Base-by-base conservation (phyloP, 495 filamentous ascomycete species). In the Penicillium ucsense region DNA sequence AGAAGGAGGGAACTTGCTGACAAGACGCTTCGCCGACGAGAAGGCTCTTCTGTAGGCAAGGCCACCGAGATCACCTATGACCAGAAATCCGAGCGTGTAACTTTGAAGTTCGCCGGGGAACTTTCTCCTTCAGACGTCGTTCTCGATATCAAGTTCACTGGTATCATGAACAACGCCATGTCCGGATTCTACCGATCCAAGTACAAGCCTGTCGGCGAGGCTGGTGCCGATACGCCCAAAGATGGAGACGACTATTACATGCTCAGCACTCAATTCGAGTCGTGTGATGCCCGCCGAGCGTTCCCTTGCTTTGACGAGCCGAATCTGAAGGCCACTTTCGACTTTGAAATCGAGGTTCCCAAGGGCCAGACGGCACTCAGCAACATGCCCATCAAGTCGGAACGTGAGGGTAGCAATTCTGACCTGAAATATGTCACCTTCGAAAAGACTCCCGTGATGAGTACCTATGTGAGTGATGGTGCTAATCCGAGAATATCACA, bases 241-340 rank as follows among this genome's bases (percentile, higher is more conserved):
- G 86, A 92, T 42, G 78, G 72, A 9, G 85, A 92, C 37, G 84
- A 83, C 60, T 78, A 91, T 68, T 88, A 89, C 68, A 95, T 95
- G 91, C 80, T 94, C 62, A 89, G 83, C 67, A 98, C 92, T 36
- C 92, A 98, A 67, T 97, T 98, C 57, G 92, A 98, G 70, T 83
- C 89, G 37, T 95, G 89, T 60, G 92, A 96, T 73, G 92, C 92
- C 37, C 81, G 92, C 44, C 74, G 89, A 54, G 90, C 90, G 20
- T 94, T 98, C 65, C 92, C 92, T 38, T 97, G 92, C 72, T 97
- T 97, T 56, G 92, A 98, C 61, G 92, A 98, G 71, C 92, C 92
- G 12, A 96, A 94, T 57, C 74, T 96, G 43, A 98, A 98, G 68
- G 88, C 92, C 28, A 87, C 88, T 6, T 97, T 94, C 59, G 91